Conservation (phyloP, 768 basidiomycete genomes). For the Psilocybe tampanensis region DNA sequence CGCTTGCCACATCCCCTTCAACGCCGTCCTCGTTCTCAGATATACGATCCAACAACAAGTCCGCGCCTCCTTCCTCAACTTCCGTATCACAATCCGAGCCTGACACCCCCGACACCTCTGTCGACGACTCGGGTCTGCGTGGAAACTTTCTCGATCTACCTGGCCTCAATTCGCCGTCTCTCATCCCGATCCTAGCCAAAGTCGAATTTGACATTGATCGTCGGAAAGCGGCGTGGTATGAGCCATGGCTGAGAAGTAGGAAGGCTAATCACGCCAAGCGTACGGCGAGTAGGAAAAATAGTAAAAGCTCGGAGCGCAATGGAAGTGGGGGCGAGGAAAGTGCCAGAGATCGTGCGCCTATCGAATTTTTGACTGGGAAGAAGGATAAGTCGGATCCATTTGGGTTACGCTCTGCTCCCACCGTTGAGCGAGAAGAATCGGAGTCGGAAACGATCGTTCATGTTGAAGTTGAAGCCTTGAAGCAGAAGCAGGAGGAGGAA, state of each 20-base stretch:
- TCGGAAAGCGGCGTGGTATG: constrained; percentile 80
- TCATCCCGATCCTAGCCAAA: constrained; percentile 88
- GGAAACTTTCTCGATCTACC: constrained; percentile 63
- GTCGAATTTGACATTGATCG: constrained; percentile 94
- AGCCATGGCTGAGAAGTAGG: constrained; percentile 77
- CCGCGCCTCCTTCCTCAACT: constrained; percentile 43
- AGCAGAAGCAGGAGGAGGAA: constrained; percentile 5
- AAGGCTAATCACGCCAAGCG: constrained; percentile 63
- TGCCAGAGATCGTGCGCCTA: constrained; percentile 35
- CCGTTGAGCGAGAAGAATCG: constrained; percentile 5
- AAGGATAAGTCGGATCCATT: constrained; percentile 42
- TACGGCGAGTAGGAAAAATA: constrained; percentile 44
- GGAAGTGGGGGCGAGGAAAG: constrained; percentile 23
- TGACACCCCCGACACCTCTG: constrained; percentile 59
- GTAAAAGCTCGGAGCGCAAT: constrained; percentile 21
- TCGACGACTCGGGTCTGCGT: constrained; percentile 36
- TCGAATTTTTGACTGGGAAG: constrained; percentile 55
- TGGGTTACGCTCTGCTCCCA: constrained; percentile 16
- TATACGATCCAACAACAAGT: constrained; percentile 47
- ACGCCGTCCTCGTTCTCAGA: constrained; percentile 59
- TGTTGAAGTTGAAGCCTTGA: neutral
- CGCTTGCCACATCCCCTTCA: constrained; percentile 50
- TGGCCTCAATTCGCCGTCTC: constrained; percentile 60
- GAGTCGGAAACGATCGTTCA: neutral
- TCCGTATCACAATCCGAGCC: constrained; percentile 44